Conservation (phyloP, 179 eudicot species). For the Heliamphora pulchella region DNA sequence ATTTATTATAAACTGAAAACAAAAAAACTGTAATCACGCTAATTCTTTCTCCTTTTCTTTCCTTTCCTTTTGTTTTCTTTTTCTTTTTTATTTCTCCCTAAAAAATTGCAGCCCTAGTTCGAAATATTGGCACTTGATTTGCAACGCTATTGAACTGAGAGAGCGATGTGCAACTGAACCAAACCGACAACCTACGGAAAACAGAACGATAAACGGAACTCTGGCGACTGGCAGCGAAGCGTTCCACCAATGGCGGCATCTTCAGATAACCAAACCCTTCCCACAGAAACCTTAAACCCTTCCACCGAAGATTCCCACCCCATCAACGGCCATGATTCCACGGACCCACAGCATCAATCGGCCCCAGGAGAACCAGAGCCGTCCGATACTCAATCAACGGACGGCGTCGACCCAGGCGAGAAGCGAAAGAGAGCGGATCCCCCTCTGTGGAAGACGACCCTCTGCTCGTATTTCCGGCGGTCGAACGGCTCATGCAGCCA, state of each 20-base stretch:
- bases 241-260: conserved; percentile 14
- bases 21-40: no score
- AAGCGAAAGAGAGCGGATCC: conserved; percentile 54
- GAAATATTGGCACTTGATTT: no score
- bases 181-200: neutral
- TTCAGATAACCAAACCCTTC: conserved; percentile 15
- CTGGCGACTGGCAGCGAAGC: neutral
- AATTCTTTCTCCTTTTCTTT: no score
- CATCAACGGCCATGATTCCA: conserved; percentile 16
- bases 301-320: conserved; percentile 10
- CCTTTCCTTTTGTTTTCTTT: no score
- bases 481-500: conserved; percentile 59
- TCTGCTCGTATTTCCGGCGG: conserved; percentile 76
- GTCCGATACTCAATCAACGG: conserved; percentile 10
- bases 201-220: neutral
- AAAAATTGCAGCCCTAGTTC: no score
- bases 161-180: no score
- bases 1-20: no score
- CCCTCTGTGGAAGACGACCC: conserved; percentile 70
- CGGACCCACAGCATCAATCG: conserved; percentile 8
- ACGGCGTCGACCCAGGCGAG: conserved; percentile 20
- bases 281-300: conserved; percentile 32
- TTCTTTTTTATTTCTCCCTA: no score
- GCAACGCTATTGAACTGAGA: no score
- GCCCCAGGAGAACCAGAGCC: conserved; percentile 6